Evolutionary conservation across 805 yeast species (phyloP), one percentile per base, ranked within the genome.

Genomic region (Wickerhamiella nectarea): DNA sequence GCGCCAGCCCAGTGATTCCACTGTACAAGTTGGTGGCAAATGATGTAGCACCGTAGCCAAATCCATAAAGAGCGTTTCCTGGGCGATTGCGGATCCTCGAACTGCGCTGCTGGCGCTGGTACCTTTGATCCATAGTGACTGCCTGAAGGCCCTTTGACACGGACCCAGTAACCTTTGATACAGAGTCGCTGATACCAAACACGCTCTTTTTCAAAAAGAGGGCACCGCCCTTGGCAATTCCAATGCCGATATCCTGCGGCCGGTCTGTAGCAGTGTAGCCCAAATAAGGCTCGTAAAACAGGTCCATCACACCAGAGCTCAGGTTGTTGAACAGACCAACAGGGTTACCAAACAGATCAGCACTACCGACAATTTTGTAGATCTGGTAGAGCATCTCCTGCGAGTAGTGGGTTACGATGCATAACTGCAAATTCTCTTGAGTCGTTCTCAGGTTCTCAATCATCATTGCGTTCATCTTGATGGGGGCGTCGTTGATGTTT

Each of bases 251-350:
- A 53, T 93, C 99, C 56, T 84, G 94, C 1, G 98, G 98, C 31
- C 96, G 67, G 60, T 91, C 98, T 49, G 81, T 89, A 74, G 91
- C 75, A 39, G 89, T 75, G 53, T 84, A 83, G 0, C 99, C 99
- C 57, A 86, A 91, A 56, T 89, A 91, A 3, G 99, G 99, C 57
- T 89, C 97, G 58, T 91, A 91, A 60, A 91, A 91, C 15, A 91
- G 80, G 60, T 91, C 99, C 74, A 86, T 73, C 9, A 91, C 91
- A 42, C 99, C 99, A 0, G 96, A 85, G 46, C 94, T 78, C 46
- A 91, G 68, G 52, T 86, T 87, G 59, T 84, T 91, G 66, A 91
- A 91, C 48, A 91, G 66, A 1, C 98, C 98, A 22, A 93, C 97
- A 0, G 99, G 99, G 52, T 93, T 91, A 18, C 98, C 99, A 40